These are phyloP conservation scores for Madurella fahalii DNA, from an alignment of 2,329 filamentous ascomycete species.

Conservation along the genomic window DNA sequence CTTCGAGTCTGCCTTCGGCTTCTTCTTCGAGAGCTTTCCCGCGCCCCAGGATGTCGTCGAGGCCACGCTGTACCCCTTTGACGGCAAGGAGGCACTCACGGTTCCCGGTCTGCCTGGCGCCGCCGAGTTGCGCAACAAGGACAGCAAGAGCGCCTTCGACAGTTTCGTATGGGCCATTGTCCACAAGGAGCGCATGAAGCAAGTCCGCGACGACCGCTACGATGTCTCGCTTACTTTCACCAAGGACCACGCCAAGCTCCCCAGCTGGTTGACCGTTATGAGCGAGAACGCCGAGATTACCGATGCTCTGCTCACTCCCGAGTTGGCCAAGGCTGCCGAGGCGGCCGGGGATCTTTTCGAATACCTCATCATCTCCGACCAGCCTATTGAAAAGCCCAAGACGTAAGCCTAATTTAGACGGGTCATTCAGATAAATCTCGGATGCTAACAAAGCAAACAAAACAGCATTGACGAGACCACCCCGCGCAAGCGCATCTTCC, in stretches of 20 bases:
- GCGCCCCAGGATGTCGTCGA: constrained; percentile 69
- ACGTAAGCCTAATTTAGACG: constrained; percentile 58
- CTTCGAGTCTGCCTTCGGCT: constrained; percentile 63
- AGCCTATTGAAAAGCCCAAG: constrained; percentile 79
- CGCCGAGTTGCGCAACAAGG: constrained; percentile 51
- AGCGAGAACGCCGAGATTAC: constrained; percentile 95
- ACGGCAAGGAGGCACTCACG: constrained; percentile 80
- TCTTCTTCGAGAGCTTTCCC: constrained; percentile 75
- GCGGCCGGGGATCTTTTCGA: constrained; percentile 77
- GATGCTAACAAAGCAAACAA: not conserved
- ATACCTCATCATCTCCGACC: constrained; percentile 84
- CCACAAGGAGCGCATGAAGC: constrained; percentile 91
- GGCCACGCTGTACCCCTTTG: constrained; percentile 79
- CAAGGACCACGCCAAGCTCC: constrained; percentile 88
- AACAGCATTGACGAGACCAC: constrained; percentile 73
- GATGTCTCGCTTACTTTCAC: constrained; percentile 89
- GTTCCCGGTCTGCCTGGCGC: constrained; percentile 63
- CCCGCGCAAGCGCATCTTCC: constrained; percentile 81
- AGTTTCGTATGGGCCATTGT: constrained; percentile 93
- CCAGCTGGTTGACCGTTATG: constrained; percentile 89
- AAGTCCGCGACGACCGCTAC: constrained; percentile 86
- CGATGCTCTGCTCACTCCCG: constrained; percentile 78
- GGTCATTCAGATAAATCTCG: not conserved
- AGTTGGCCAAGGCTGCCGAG: constrained; percentile 75
- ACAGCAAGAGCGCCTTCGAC: constrained; percentile 69